Percentiles rank a stretch among this genome's conserved stretches.
Evolutionary conservation across 305 asterid species (phyloP).

Genomic region (Fraxinus nigra): DNA sequence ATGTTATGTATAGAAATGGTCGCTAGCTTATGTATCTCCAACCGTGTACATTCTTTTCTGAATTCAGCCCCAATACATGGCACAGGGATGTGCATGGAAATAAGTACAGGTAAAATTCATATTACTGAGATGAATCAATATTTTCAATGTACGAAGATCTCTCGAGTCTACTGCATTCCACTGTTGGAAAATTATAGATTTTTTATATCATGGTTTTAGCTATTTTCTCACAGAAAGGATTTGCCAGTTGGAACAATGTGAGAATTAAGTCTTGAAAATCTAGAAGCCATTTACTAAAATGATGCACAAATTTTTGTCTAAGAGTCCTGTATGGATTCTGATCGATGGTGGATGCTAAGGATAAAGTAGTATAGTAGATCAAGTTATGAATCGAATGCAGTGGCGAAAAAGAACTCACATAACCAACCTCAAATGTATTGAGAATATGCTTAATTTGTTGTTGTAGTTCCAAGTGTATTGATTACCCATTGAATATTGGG

Average conservation of each 20-base stretch:
- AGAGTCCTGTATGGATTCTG: neutral
- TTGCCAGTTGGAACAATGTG: neutral
- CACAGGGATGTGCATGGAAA: conserved; percentile 29
- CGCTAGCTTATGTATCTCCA: conserved; percentile 44
- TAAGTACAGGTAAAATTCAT: conserved; percentile 28
- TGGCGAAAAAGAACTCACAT: neutral
- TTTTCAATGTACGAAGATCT: neutral
- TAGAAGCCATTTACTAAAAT: neutral
- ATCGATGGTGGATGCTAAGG: neutral
- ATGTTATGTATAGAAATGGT: conserved; percentile 59
- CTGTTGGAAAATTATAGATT: neutral
- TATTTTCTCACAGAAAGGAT: neutral
- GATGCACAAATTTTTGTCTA: neutral
- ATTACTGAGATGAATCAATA: neutral
- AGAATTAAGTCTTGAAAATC: neutral
- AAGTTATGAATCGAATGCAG: neutral
- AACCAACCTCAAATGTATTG: neutral
- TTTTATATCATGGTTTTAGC: neutral
- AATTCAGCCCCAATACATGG: conserved; percentile 34
- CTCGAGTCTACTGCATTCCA: neutral
- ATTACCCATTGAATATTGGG: neutral
- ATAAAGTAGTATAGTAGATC: neutral
- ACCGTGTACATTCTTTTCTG: conserved; percentile 37
- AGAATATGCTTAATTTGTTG: neutral
- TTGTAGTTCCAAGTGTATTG: neutral